phyloP scores from a whole-genome alignment of 139 green algal genomes.

The Tetradesmus obliquus region DNA sequence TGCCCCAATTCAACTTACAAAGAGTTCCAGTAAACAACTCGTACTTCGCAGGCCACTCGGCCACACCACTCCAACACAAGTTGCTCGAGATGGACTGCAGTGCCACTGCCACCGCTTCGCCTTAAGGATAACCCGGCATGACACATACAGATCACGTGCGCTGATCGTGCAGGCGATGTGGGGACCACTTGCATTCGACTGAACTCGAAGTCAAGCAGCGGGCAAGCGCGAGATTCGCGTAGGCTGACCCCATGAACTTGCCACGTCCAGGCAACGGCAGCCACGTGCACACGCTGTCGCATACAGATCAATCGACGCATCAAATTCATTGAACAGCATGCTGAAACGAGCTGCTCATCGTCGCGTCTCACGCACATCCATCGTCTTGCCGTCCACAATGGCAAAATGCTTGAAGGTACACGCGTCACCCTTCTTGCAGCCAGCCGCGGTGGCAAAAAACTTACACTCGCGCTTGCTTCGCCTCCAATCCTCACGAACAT shows the following conservation, averaged over 20 bases:
- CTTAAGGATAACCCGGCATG: no score
- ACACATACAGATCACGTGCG: no score
- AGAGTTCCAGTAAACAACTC: no score
- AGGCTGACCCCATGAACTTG: background rate
- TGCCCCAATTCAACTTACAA: no score
- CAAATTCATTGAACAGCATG: background rate
- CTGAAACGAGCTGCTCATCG: background rate
- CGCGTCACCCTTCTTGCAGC: conserved; percentile 27
- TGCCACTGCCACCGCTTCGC: no score
- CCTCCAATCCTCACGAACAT: background rate
- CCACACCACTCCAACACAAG: no score
- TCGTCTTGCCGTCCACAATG: background rate
- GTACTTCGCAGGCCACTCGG: no score
- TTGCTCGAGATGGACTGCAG: no score
- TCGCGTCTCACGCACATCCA: conserved; percentile 23
- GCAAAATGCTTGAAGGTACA: conserved; percentile 34
- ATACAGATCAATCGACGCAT: background rate
- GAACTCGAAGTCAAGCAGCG: background rate
- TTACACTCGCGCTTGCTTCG: conserved; percentile 25
- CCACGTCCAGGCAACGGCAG: no score
- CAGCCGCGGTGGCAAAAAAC: background rate
- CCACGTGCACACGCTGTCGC: background rate
- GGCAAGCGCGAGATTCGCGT: background rate
- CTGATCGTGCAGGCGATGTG: no score
- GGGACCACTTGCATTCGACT: no score